Evolutionary conservation across 345 rosid species (phyloP).

Genomic region (Hibiscus syriacus): DNA sequence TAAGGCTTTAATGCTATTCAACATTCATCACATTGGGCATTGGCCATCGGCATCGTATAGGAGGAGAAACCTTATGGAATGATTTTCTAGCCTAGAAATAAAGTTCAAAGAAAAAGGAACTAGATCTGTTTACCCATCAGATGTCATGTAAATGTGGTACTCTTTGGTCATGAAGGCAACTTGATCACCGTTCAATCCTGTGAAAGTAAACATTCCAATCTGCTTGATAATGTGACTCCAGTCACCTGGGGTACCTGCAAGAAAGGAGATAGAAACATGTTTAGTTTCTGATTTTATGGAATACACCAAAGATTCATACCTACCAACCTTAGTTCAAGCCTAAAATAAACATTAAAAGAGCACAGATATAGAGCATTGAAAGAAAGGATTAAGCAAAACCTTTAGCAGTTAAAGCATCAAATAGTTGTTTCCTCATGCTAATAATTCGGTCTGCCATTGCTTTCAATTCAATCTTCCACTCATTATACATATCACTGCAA

Average conservation of each 20-base stretch:
- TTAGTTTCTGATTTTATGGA: not conserved
- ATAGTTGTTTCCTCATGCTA: slow-evolving; percentile 60
- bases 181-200: slow-evolving; percentile 39
- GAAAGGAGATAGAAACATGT: slow-evolving; percentile 14
- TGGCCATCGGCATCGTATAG: no score
- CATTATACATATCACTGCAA: slow-evolving; percentile 29
- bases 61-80: not conserved
- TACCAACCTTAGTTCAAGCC: not conserved
- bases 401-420: slow-evolving; percentile 43
- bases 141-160: slow-evolving; percentile 2
- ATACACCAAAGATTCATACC: not conserved
- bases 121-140: slow-evolving; percentile 46
- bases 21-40: no score
- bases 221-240: not conserved
- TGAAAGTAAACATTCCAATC: slow-evolving; percentile 10
- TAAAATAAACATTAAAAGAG: not conserved
- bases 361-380: not conserved
- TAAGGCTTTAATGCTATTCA: not conserved
- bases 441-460: slow-evolving; percentile 64
- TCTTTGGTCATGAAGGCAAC: not conserved
- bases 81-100: not conserved
- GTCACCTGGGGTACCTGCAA: no score
- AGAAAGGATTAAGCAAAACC: slow-evolving; percentile 25
- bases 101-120: not conserved
- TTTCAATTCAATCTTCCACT: slow-evolving; percentile 70